Evolutionary conservation across 2,329 filamentous ascomycete species (phyloP), one percentile per base, ranked within the genome.

Genomic region (Clonostachys rosea): DNA sequence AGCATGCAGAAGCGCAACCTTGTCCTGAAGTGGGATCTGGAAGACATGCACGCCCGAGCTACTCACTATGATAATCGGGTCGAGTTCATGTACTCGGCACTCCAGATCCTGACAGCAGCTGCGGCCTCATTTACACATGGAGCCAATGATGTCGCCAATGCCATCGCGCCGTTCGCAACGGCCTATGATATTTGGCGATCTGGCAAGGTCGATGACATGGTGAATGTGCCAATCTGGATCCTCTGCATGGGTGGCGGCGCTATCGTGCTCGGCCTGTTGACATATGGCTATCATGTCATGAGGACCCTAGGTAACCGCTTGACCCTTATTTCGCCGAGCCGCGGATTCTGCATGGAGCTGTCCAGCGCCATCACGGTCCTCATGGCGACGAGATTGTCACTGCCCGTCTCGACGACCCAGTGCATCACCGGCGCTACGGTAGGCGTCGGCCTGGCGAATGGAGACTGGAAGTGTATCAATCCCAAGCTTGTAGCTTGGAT

Each of bases 261-360:
- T 43, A 74, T 81, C 20, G 74, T 75, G 42, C 57, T 81, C n/a
- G 80, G 80, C 16, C 67, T 84, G 48, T 69, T 77, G 64, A 81
- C 78, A 11, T 84, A 81, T 54, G 80, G 81, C 9, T 84, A 83
- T 61, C 79, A 83, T 56, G 82, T 84, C 56, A 81, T 81, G 74
- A 69, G 75, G 44, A 74, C 74, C 43, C 68, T 80, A 47, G 76
- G 76, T 8, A 80, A 79, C 61, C 69, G 75, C 39, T 68, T 80
- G 52, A 80, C 76, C 13, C 67, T 76, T 16, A 76, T 79, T 56
- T 78, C 74, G 8, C 77, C 76, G 2, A 70, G 69, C 5, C 66
- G 76, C 50, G 76, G 76, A 11, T 76, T 71, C 56, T 73, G 67
- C 49, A 75, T 75, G 71, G 73, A 76, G 54, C 65, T 77, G 48